phyloP scores from a whole-genome alignment of 495 filamentous ascomycete species.

The Schizothecium vesticola region DNA sequence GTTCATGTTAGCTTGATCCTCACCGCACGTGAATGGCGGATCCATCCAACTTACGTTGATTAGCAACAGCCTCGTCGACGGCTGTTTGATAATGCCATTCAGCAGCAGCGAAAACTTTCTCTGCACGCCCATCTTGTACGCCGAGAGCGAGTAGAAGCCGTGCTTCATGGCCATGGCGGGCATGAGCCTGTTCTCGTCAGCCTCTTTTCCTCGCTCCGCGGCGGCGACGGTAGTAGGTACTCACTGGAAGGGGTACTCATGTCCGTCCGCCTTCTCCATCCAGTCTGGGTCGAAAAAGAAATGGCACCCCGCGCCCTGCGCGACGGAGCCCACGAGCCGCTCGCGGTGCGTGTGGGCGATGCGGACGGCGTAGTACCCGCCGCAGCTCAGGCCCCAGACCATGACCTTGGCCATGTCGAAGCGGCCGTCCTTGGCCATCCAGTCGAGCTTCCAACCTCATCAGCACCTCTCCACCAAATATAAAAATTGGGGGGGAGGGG shows the following conservation, averaged over 20 bases:
- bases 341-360: slow-evolving; percentile 65
- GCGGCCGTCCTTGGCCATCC: slow-evolving; percentile 51
- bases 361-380: slow-evolving; percentile 72
- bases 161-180: slow-evolving; percentile 65
- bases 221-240: too few relatives aligned
- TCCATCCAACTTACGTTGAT: slow-evolving; percentile 54
- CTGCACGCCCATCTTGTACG: slow-evolving; percentile 55
- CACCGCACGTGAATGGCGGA: background rate
- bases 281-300: slow-evolving; percentile 62
- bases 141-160: slow-evolving; percentile 56
- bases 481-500: too few relatives aligned
- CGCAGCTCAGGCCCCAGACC: slow-evolving; percentile 68
- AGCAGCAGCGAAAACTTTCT: slow-evolving; percentile 70
- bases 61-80: slow-evolving; percentile 58
- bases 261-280: slow-evolving; percentile 60
- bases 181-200: slow-evolving; percentile 42
- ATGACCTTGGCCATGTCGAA: slow-evolving; percentile 60
- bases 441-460: slow-evolving; percentile 44
- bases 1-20: slow-evolving; percentile 10
- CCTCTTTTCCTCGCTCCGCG: too few relatives aligned
- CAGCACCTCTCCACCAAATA: background rate
- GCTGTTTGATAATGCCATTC: slow-evolving; percentile 59
- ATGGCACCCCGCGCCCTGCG: slow-evolving; percentile 67
- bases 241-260: slow-evolving; percentile 73
- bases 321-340: slow-evolving; percentile 54